Conservation (phyloP, 1,284 basidiomycete genomes). For the Pascua guehoae region DNA sequence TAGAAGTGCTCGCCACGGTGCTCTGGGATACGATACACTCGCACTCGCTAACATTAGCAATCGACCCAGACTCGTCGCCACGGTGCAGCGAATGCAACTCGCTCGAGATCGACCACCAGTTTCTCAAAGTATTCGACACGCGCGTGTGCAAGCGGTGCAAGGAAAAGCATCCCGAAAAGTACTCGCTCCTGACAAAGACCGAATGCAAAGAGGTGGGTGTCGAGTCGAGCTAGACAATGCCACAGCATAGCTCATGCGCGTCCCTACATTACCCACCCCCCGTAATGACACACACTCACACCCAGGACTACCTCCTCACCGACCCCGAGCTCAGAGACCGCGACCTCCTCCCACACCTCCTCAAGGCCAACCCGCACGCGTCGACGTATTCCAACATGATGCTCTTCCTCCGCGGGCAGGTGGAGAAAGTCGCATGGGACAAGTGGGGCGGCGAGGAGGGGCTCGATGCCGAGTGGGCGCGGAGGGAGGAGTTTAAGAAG, state of each 20-base stretch:
- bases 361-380: slow-evolving; percentile 95
- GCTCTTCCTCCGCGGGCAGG: slow-evolving; percentile 90
- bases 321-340: slow-evolving; percentile 88
- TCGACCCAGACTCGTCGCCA: slow-evolving; percentile 64
- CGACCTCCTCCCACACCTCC: slow-evolving; percentile 85
- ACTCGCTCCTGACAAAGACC: slow-evolving; percentile 94
- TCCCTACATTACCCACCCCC: no score
- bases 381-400: slow-evolving; percentile 99
- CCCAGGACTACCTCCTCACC: slow-evolving; percentile 81
- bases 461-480: slow-evolving; percentile 82
- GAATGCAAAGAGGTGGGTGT: slow-evolving; percentile 85
- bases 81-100: slow-evolving; percentile 77
- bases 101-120: slow-evolving; percentile 78
- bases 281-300: not conserved
- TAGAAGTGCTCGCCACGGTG: slow-evolving; percentile 1
- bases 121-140: slow-evolving; percentile 72
- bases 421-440: slow-evolving; percentile 93
- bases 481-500: slow-evolving; percentile 75
- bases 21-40: not conserved
- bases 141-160: slow-evolving; percentile 86
- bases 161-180: slow-evolving; percentile 82
- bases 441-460: slow-evolving; percentile 96
- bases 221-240: not conserved
- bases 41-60: slow-evolving; percentile 21
- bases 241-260: not conserved